Base-by-base conservation (phyloP, 1,139 yeast genomes). In the Ashbya aceris region DNA sequence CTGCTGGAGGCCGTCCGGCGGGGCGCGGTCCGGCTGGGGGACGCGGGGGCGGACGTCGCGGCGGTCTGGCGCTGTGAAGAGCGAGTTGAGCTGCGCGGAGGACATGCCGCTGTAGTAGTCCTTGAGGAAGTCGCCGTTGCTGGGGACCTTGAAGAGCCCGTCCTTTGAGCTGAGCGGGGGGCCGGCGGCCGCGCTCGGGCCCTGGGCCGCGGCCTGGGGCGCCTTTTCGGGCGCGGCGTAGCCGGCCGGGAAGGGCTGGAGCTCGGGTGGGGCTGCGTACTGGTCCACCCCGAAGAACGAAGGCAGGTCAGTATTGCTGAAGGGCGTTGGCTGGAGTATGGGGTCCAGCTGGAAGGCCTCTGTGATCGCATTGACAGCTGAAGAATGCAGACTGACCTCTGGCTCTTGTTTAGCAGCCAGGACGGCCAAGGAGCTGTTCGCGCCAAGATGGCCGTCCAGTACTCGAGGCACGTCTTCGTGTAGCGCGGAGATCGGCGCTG, bases 261-360 rank as follows among this genome's bases (percentile, higher is more conserved):
- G 11, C 7, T 13, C 38, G 13, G 27, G 12, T 30, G 30, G 34
- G 9, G 33, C 41, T 13, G 11, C 23, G 8, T 40, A 17, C 23
- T 17, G 23, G 11, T 45, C 46, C n/a, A 47, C 27, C n/a, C 45
- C 41, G 41, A 58, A 58, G 36, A 52, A 50, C 8, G 52, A 46
- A 7, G 50, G 45, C 14, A 58, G 44, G 34, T 58, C 60, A 2
- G 49, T 44, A 40, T 50, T 53, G 39, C 62, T 56, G 33, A 54
- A 49, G 8, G 52, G 48, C 30, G 46, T 49, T 7, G 46, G 40
- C 39, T 51, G 53, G 27, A 54, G 50, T 17, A 49, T 59, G 34
- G 52, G 58, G 40, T 47, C 58, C 38, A 43, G 52, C 29, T 58
- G 59, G 27, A 58, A 48, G 1, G 61, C 62, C 36, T 54, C 60